Percentiles rank a stretch among this genome's conserved stretches.
Evolutionary conservation across 768 basidiomycete genomes (phyloP).

Genomic region (Auricularia auricula-judae): DNA sequence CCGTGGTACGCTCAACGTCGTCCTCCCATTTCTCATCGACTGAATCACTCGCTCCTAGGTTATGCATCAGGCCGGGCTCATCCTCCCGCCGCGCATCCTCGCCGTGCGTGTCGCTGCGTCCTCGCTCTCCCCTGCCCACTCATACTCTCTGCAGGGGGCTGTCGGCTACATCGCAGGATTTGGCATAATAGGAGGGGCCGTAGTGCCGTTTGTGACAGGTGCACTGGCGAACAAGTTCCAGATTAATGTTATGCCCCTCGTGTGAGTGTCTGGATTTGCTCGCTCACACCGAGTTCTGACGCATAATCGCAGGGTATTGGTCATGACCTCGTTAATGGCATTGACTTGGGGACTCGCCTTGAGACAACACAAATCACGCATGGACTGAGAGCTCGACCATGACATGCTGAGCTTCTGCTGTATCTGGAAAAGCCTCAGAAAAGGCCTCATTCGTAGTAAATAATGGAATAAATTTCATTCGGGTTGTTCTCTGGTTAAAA

Average conservation of each 20-base stretch:
- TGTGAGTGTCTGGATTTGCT: neutral
- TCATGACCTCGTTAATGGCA: neutral
- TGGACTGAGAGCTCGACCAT: neutral
- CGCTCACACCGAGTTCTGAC: neutral
- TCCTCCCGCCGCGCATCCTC: neutral
- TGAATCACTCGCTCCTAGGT: neutral
- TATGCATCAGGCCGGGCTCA: neutral
- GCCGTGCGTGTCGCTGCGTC: neutral
- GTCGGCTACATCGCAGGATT: neutral
- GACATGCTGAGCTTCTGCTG: no score
- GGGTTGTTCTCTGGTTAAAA: no score
- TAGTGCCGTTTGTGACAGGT: neutral
- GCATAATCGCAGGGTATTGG: neutral
- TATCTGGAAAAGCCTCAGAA: no score
- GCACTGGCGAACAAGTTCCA: neutral
- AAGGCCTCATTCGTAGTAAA: no score
- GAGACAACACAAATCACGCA: neutral
- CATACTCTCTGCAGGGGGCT: neutral
- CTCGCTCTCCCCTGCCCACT: neutral
- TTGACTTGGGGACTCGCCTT: neutral
- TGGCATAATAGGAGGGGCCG: neutral
- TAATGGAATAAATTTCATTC: no score
- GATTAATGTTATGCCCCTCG: neutral
- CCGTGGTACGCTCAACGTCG: constrained; percentile 24
- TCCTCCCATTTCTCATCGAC: neutral